These are phyloP conservation scores for Alternaria consortialis DNA, from an alignment of 2,329 filamentous ascomycete species.

Conservation along the genomic window DNA sequence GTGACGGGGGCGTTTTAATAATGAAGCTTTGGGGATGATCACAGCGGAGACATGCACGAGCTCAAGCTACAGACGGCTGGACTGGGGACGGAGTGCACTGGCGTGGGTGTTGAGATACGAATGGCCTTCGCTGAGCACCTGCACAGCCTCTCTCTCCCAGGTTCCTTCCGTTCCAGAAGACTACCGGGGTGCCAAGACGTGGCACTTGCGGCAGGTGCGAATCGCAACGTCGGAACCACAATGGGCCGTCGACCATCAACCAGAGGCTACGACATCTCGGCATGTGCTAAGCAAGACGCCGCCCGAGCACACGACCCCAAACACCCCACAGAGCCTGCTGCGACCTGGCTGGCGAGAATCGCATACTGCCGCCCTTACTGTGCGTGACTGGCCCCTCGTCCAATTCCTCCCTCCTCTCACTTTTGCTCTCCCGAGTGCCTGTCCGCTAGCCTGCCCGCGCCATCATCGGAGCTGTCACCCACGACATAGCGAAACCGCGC, in stretches of 20 bases:
- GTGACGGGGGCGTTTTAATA: slow-evolving; percentile 27
- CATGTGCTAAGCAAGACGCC: slow-evolving; percentile 2
- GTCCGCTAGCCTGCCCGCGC: slow-evolving; percentile 16
- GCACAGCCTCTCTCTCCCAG: slow-evolving; percentile 17
- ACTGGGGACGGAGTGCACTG: slow-evolving; percentile 10
- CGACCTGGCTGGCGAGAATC: not conserved
- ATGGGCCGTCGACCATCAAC: slow-evolving; percentile 9
- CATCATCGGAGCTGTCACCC: slow-evolving; percentile 25
- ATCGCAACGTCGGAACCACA: slow-evolving; percentile 20
- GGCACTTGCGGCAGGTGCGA: slow-evolving; percentile 18
- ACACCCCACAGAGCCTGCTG: not conserved
- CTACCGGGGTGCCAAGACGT: slow-evolving; percentile 18
- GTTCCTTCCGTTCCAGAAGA: slow-evolving; percentile 16
- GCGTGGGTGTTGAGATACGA: slow-evolving; percentile 21
- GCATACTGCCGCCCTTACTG: slow-evolving; percentile 9
- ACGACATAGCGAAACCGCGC: slow-evolving; percentile 1
- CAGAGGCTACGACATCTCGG: slow-evolving; percentile 12
- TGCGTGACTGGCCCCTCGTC: slow-evolving; percentile 28
- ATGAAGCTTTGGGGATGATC: slow-evolving; percentile 16
- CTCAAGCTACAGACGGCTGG: slow-evolving; percentile 15
- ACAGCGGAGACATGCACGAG: slow-evolving; percentile 24
- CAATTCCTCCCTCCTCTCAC: slow-evolving; percentile 23
- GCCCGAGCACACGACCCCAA: slow-evolving; percentile 19
- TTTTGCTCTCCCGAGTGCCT: slow-evolving; percentile 20
- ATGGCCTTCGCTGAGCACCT: slow-evolving; percentile 10